A percentile compares a stretch with the other conserved stretches of the same genome.
These are phyloP conservation scores for Sporobolomyces roseus DNA, from an alignment of 768 basidiomycete genomes.

Conservation along the genomic window DNA sequence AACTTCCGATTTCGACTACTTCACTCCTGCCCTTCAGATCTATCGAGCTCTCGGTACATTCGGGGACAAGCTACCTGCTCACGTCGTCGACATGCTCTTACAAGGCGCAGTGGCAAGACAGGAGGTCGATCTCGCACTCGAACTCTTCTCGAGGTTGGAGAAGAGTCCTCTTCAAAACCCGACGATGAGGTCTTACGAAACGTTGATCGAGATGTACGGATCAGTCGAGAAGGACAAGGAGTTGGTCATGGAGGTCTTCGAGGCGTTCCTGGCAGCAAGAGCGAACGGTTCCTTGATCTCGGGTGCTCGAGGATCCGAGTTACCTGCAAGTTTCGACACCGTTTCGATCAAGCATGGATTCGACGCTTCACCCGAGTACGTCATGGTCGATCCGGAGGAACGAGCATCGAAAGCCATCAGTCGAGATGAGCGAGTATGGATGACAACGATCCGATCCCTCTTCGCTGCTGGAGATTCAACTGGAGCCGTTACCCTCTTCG, in stretches of 20 bases:
- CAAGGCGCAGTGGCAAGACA: constrained; percentile 6
- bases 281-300: neutral
- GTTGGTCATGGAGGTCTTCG: constrained; percentile 28
- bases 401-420: constrained; percentile 51
- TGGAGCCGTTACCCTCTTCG: constrained; percentile 35
- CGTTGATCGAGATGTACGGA: constrained; percentile 28
- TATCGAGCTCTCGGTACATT: constrained; percentile 33
- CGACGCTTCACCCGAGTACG: constrained; percentile 43
- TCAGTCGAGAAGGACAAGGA: constrained; percentile 33
- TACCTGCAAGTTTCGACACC: neutral
- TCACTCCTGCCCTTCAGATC: constrained; percentile 27
- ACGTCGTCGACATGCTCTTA: constrained; percentile 8
- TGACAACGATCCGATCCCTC: constrained; percentile 60
- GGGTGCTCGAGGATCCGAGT: too few species aligned
- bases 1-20: constrained; percentile 23
- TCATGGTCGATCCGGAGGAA: constrained; percentile 51
- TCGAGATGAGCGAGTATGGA: constrained; percentile 61
- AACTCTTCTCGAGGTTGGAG: constrained; percentile 36
- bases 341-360: constrained; percentile 19
- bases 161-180: constrained; percentile 7
- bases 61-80: constrained; percentile 12
- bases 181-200: neutral
- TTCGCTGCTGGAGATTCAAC: constrained; percentile 50
- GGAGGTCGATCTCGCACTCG: constrained; percentile 36
- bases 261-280: constrained; percentile 28